Evolutionary conservation across 116 monocot genomes (phyloP).

Genomic region (Thalassia testudinum): DNA sequence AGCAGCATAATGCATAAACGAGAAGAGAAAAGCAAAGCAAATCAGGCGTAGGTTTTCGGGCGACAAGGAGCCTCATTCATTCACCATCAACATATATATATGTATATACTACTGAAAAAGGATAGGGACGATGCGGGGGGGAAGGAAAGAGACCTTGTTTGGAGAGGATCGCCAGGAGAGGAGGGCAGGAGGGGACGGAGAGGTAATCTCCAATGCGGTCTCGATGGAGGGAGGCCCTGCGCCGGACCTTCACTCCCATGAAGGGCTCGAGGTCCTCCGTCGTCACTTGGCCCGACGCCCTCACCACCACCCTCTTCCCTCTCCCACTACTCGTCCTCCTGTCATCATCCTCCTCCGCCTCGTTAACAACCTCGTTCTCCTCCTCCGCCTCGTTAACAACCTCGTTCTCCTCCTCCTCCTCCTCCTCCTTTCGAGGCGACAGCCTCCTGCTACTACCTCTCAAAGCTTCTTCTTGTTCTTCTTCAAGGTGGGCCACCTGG

Average conservation of each 20-base stretch:
- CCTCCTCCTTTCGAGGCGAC: background rate
- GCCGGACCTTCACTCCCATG: constrained; percentile 47
- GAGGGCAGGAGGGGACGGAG: constrained; percentile 42
- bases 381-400: background rate
- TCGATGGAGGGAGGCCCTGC: constrained; percentile 24
- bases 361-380: too few species aligned
- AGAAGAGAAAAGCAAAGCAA: too few species aligned
- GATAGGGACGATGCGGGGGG: too few species aligned
- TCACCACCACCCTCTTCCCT: background rate
- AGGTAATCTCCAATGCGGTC: constrained; percentile 69
- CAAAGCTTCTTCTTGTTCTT: too few species aligned
- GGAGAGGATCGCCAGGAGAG: constrained; percentile 47
- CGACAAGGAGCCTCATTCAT: too few species aligned
- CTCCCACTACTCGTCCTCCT: background rate
- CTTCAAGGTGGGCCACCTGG: background rate
- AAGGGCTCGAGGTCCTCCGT: constrained; percentile 24
- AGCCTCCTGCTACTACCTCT: too few species aligned
- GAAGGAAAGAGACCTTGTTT: constrained; percentile 43
- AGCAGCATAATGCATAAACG: too few species aligned
- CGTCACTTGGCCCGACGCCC: background rate
- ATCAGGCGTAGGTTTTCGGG: too few species aligned
- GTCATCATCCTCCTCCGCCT: background rate
- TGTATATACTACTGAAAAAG: too few species aligned
- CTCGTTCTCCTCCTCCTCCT: background rate
- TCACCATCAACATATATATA: too few species aligned